Conservation (phyloP, 106 monocot genomes). For the Cymbidium sinense region DNA sequence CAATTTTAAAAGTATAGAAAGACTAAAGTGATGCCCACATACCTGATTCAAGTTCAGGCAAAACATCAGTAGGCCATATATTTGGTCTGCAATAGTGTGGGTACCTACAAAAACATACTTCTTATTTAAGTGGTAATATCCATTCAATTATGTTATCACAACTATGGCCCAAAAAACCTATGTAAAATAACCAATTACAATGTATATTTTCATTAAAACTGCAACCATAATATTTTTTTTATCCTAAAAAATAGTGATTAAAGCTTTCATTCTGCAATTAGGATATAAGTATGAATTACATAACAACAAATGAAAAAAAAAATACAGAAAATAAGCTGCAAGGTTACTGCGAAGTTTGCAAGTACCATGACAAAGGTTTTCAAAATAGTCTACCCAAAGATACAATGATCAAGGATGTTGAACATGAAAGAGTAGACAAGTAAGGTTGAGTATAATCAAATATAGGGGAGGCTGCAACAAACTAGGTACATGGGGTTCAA, state of each 20-base stretch:
- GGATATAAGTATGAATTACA: background rate
- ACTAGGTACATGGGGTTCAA: background rate
- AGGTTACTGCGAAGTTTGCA: too few relatives aligned
- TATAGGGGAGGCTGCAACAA: too few relatives aligned
- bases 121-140: background rate
- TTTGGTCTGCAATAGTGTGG: slow-evolving; percentile 90
- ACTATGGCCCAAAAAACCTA: background rate
- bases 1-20: background rate
- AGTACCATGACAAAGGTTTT: too few relatives aligned
- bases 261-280: too few relatives aligned
- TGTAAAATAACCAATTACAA: background rate
- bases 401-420: too few relatives aligned
- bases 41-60: slow-evolving; percentile 93
- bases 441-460: too few relatives aligned
- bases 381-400: too few relatives aligned
- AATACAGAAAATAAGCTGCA: too few relatives aligned
- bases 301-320: background rate
- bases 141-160: background rate
- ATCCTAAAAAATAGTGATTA: too few relatives aligned
- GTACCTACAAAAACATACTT: slow-evolving; percentile 43
- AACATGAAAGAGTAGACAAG: too few relatives aligned
- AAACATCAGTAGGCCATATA: slow-evolving; percentile 62
- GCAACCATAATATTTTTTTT: background rate
- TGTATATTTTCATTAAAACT: background rate
- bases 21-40: slow-evolving; percentile 4